Percentiles rank a stretch among this genome's conserved stretches.
phyloP scores from a whole-genome alignment of 257 asterid genomes.

The Ophiorrhiza pumila region DNA sequence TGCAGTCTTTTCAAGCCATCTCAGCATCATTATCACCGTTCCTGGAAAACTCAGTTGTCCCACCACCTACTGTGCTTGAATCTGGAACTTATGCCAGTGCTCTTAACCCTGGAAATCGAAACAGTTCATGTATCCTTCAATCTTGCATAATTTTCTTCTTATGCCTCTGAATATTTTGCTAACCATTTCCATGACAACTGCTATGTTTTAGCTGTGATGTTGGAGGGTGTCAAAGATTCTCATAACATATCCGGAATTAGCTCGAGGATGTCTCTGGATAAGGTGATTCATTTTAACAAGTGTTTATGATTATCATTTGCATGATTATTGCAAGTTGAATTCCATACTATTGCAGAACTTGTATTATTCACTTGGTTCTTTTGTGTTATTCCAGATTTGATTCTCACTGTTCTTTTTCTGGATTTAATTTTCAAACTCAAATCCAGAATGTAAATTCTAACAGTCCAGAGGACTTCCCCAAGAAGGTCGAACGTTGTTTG shows the following conservation, averaged over 20 bases:
- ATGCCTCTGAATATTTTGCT: too few species aligned
- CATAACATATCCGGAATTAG: constrained; percentile 19
- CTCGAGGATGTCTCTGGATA: constrained; percentile 25
- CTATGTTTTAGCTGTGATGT: constrained; percentile 20
- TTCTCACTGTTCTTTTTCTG: too few species aligned
- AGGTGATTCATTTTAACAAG: constrained; percentile 39
- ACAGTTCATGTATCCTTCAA: constrained; percentile 22
- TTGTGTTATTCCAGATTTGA: too few species aligned
- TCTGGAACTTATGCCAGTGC: neutral
- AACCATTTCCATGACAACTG: neutral
- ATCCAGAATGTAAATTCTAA: too few species aligned
- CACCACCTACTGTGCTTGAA: constrained; percentile 15
- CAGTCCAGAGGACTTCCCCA: too few species aligned
- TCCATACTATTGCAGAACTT: neutral
- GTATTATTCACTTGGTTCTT: neutral
- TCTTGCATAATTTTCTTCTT: neutral
- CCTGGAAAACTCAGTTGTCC: constrained; percentile 12
- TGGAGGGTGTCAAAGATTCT: constrained; percentile 22
- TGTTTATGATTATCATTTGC: neutral
- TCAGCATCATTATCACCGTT: constrained; percentile 14
- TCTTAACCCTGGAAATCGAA: neutral
- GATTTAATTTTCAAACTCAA: too few species aligned
- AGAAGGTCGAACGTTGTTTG: too few species aligned
- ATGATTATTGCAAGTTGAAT: neutral
- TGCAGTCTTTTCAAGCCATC: constrained; percentile 29